Base-by-base conservation (phyloP, 192 early-diverging fungal genomes). In the Lobosporangium transversale region DNA sequence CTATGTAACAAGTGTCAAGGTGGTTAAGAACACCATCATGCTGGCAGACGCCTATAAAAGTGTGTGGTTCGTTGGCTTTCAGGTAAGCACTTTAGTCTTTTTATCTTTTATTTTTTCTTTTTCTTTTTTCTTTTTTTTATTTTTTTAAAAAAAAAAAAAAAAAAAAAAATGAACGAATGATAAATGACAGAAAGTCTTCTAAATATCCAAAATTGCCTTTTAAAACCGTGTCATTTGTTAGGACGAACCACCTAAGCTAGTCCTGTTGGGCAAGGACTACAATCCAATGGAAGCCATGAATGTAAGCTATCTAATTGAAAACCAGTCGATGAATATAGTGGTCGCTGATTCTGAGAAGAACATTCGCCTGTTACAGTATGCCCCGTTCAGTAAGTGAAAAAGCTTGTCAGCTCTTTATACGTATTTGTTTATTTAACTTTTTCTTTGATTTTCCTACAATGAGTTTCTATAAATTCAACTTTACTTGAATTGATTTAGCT, bases 191-290 rank as follows among this genome's bases (percentile, higher is more conserved):
- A n/a, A n/a, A n/a, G n/a, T n/a, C n/a, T n/a, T n/a, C n/a, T n/a
- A n/a, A n/a, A n/a, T n/a, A n/a, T n/a, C n/a, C n/a, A n/a, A n/a
- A n/a, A n/a, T n/a, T n/a, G n/a, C n/a, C n/a, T n/a, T n/a, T n/a
- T n/a, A n/a, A n/a, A n/a, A n/a, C n/a, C n/a, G n/a, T n/a, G n/a
- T n/a, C n/a, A n/a, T n/a, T n/a, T n/a, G n/a, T n/a, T 70, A 93
- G 89, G 94, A 97, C 51, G 94, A 95, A 32, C 98, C 97, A 9
- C 88, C 97, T 1, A 94, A 96, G 56, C 66, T 99, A 26, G 85
- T 84, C 15, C 79, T 95, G 27, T 73, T 99, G 26, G 95, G 95
- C 56, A 95, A 95, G 79, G 98, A 99, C 64, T 91, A 90, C 55
- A 83, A 91, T 42, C 84, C 87, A 21, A 81, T 98, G 76, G 86